These are phyloP conservation scores for Xylaria palmicola DNA, from an alignment of 495 filamentous ascomycete genomes.

Conservation along the genomic window DNA sequence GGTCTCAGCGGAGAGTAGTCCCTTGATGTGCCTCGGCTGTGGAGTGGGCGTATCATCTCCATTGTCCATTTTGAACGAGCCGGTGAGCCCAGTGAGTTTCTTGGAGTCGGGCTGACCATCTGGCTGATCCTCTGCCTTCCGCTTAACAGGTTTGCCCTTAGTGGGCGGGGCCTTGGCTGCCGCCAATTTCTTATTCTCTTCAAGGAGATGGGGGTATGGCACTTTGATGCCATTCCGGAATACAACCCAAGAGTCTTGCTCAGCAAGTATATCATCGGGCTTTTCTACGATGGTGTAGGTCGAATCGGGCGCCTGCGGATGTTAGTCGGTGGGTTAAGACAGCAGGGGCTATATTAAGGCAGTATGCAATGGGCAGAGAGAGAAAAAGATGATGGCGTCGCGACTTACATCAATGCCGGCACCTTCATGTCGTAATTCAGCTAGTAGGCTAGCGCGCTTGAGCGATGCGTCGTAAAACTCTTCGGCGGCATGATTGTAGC, in stretches of 20 bases:
- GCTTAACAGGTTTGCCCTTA: constrained; percentile 32
- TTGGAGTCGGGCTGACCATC: constrained; percentile 42
- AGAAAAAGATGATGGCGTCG: background rate
- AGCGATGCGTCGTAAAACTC: constrained; percentile 37
- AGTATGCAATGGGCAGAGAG: background rate
- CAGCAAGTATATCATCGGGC: constrained; percentile 30
- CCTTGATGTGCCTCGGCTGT: constrained; percentile 38
- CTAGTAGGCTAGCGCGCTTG: constrained; percentile 33
- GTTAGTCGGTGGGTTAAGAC: constrained; percentile 13
- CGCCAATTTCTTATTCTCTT: constrained; percentile 17
- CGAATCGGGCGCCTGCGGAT: constrained; percentile 30
- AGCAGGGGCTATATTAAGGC: background rate
- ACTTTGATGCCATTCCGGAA: constrained; percentile 33
- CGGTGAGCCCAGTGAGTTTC: constrained; percentile 24
- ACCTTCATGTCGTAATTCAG: constrained; percentile 35
- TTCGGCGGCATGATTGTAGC: constrained; percentile 32
- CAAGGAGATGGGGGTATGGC: constrained; percentile 32
- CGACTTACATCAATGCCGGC: constrained; percentile 42
- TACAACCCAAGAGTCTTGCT: constrained; percentile 31
- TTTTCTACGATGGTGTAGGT: constrained; percentile 35
- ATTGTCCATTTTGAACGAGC: constrained; percentile 8
- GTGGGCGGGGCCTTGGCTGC: constrained; percentile 9
- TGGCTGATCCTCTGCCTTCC: constrained; percentile 40
- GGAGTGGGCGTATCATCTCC: constrained; percentile 25
- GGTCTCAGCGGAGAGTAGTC: constrained; percentile 43